Evolutionary conservation across 805 yeast species (phyloP), one percentile per base, ranked within the genome.

Genomic region (Komagataella phaffii): DNA sequence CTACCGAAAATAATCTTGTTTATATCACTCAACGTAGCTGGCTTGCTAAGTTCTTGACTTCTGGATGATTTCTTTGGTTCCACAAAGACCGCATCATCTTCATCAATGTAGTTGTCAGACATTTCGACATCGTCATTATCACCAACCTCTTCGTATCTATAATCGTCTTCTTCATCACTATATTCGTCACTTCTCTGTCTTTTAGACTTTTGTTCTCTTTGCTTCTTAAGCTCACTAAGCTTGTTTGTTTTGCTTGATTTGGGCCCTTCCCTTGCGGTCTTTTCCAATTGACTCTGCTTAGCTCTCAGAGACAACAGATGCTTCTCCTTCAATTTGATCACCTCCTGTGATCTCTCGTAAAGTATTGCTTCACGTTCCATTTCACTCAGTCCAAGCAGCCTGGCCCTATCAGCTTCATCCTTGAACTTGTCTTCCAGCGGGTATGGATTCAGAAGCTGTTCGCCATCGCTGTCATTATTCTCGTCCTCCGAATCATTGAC

Each of bases 341-440:
- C 79, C 55, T 87, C 95, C 67, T 89, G 96, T 7, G 88, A 79
- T 67, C 99, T 87, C 52, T 91, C 98, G 59, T 88, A 93, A 52
- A 93, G 75, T 52, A 89, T 79, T 58, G 85, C 83, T 71, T 93
- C 99, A 61, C 98, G 84, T 61, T 87, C 87, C 65, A 93, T 79
- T 72, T 93, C 99, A 52, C 91, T 95, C 81, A 93, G 76, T 0
- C 73, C 81, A 61, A 86, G 70, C 57, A 78, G 71, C 51, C 71
- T 66, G 1, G 70, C 80, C 54, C 87, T 77, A 67, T 93, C 99
- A 7, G 71, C 74, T 51, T 81, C 96, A 65, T 89, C 84, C 60
- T 82, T 86, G 71, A 83, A 93, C 61, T 88, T 88, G 6, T 96
- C 96, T 61, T 89, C 96, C 51, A 91, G 67, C 2, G 99, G 99